Evolutionary conservation across 192 early-diverging fungal species (phyloP), one percentile per base, ranked within the genome.

Genomic region (Umbelopsis ramanniana): DNA sequence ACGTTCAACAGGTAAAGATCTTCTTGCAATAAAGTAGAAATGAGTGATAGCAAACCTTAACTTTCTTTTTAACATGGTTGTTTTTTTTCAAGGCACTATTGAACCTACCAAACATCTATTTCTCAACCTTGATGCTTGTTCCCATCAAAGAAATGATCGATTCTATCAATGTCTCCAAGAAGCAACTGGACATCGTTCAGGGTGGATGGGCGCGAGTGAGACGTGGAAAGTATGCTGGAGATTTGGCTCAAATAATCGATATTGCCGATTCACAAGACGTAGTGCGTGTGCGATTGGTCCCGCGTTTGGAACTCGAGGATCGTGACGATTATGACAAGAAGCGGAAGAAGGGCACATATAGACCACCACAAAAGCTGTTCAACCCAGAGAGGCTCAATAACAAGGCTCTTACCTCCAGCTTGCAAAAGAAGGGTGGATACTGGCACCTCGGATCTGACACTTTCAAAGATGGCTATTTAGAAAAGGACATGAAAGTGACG

Each of bases 141-240:
- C 94, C 94, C 8, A 89, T 97, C 53, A 85, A 89, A 22, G 95
- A 99, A 67, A 97, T 97, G 95, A 89, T 92, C 3, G 93, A 95
- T 60, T 91, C 92, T 43, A 87, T 99, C 46, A 89, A 84, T 45
- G 89, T 97, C 71, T 89, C 90, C 75, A 77, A 84, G 67, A 88
- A 87, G 53, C 81, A 86, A 52, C 69, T 82, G 0, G 88, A 93
- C 4, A 70, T 95, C 29, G 83, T 89, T 47, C 74, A 79, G 12
- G 91, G 91, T 15, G 78, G 86, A 8, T 99, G 96, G 96, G 93
- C 95, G 33, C 88, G 95, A 46, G 87, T 97, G 48, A 93, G 92
- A 73, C 89, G 92, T 71, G 98, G 96, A 48, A 98, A 92, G 73
- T 98, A 97, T 74, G 89, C 89, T 7, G 95, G 94, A 47, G 98